Percentiles rank a stretch among this genome's conserved stretches.
phyloP scores from a whole-genome alignment of 208 protist genomes.

The Trypanosoma cruzi region DNA sequence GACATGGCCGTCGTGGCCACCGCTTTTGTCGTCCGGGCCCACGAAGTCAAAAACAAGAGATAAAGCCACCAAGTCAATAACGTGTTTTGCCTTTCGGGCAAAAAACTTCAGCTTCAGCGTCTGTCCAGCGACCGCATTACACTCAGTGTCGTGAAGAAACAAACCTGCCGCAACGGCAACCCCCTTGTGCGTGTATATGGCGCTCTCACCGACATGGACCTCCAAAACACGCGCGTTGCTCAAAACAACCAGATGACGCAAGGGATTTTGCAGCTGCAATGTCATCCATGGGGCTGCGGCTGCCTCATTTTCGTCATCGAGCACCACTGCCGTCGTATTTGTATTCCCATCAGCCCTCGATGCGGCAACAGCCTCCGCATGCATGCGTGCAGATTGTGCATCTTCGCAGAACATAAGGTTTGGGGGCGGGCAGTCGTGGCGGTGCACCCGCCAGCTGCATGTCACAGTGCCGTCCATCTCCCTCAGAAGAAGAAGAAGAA shows the following conservation, averaged over 20 bases:
- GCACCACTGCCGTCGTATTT: neutral
- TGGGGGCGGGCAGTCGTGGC: neutral
- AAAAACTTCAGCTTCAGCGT: conserved; percentile 49
- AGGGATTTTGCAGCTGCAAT: conserved; percentile 7
- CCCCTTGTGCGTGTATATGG: conserved; percentile 31
- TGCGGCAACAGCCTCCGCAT: conserved; percentile 8
- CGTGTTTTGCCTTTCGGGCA: conserved; percentile 19
- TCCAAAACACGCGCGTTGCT: conserved; percentile 24
- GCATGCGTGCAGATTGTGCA: conserved; percentile 4
- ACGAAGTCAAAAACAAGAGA: conserved; percentile 20
- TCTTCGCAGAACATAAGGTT: conserved; percentile 3
- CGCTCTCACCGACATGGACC: conserved; percentile 6
- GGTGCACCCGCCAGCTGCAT: conserved; percentile 24
- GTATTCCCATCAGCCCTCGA: neutral
- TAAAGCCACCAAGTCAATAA: conserved; percentile 20
- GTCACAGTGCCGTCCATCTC: neutral
- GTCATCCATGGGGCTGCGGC: conserved; percentile 27
- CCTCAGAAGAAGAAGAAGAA: neutral
- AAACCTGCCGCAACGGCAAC: neutral
- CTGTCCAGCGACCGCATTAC: conserved; percentile 10
- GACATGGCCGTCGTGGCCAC: no score
- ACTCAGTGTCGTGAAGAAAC: conserved; percentile 21
- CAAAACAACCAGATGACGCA: conserved; percentile 33
- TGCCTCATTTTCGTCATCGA: neutral
- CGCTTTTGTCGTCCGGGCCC: no score